Evolutionary conservation across 805 yeast genomes (phyloP), one percentile per base, ranked within the genome.

Genomic region (Candida anglica): DNA sequence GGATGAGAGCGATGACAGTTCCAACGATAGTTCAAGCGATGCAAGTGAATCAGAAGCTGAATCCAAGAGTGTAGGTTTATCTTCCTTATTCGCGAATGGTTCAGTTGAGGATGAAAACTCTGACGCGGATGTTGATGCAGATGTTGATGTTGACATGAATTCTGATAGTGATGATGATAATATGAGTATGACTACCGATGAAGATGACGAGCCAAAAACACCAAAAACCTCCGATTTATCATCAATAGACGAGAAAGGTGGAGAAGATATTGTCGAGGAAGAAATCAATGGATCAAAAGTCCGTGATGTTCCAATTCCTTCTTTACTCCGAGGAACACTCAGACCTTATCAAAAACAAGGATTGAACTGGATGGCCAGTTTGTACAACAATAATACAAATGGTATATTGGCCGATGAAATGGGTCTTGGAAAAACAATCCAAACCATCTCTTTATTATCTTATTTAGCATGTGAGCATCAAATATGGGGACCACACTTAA

Each of bases 381-480:
- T 93, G 38, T 91, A 89, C 63, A 86, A 86, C 54, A 86, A 86
- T 50, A 79, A 85, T 37, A 93, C 98, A 4, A 93, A 93, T 56
- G 98, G 99, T 43, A 93, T 93, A 33, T 70, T 93, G 30, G 99
- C 99, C 1, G 99, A 93, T 59, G 99, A 93, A 56, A 93, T 93
- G 99, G 99, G 99, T 36, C 71, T 93, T 27, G 98, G 94, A 45
- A 93, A 93, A 55, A 93, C 99, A 0, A 91, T 93, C 38, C 99
- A 93, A 56, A 93, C 98, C 0, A 93, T 93, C 33, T 77, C 97
- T 0, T 60, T 93, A 27, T 61, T 93, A 14, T 71, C 94, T 0
- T 89, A 89, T 55, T 65, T 93, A 33, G 98, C 99, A 0, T 87
- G 96, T 48, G 95, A 83, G 48, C 89, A 89, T 50, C 84, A 86